These are phyloP conservation scores for Pseudogymnoascus sp. DNA, from an alignment of 2,329 filamentous ascomycete genomes.

Conservation along the genomic window DNA sequence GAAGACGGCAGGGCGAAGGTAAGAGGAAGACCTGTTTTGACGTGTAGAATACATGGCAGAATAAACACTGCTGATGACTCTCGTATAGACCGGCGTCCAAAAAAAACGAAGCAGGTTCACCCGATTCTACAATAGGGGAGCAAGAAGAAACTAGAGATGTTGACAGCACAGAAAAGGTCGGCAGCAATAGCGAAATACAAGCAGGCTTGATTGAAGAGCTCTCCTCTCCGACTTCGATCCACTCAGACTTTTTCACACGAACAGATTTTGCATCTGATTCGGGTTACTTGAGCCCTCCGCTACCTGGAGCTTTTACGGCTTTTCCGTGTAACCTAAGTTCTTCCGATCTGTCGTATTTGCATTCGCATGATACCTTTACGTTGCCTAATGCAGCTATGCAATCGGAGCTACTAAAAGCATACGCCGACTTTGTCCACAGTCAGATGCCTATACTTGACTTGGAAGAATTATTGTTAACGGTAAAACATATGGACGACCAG, in stretches of 20 bases:
- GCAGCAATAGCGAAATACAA: not conserved
- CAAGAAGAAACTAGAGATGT: not conserved
- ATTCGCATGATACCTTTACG: constrained; percentile 16
- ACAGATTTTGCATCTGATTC: not conserved
- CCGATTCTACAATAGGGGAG: not conserved
- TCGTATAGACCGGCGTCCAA: not conserved
- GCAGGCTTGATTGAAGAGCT: not conserved
- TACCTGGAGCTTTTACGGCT: constrained; percentile 5
- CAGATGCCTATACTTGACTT: constrained; percentile 19
- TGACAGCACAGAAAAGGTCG: not conserved
- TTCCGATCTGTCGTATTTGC: constrained; percentile 14
- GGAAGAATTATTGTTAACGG: constrained; percentile 15
- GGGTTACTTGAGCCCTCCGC: not conserved
- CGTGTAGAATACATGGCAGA: not conserved
- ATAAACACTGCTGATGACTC: not conserved
- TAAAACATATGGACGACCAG: constrained; percentile 12
- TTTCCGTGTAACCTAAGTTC: constrained; percentile 12
- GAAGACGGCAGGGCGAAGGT: not conserved
- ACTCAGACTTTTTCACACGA: not conserved
- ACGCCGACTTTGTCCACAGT: constrained; percentile 17
- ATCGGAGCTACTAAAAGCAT: constrained; percentile 17
- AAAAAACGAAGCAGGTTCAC: not conserved
- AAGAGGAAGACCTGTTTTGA: not conserved
- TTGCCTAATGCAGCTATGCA: constrained; percentile 15
- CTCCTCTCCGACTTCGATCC: not conserved